Conservation (phyloP, 768 basidiomycete genomes). For the Rhodotorula paludigena region DNA sequence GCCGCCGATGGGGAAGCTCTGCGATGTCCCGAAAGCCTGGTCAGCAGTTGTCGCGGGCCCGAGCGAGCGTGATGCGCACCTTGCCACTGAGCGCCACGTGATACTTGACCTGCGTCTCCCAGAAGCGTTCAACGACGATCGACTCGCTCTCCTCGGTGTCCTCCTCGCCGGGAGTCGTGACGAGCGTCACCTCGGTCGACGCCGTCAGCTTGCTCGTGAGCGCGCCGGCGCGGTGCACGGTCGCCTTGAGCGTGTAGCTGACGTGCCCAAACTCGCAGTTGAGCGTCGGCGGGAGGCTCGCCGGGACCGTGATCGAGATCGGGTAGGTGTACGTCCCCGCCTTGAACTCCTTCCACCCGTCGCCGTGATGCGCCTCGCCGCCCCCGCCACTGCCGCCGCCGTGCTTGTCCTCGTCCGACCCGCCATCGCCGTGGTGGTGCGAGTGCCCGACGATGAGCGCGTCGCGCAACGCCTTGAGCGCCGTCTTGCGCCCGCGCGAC, state of each 20-base stretch:
- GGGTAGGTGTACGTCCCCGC: conserved; percentile 83
- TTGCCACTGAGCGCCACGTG: conserved; percentile 41
- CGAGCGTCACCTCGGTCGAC: conserved; percentile 65
- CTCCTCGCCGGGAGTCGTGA: conserved; percentile 72
- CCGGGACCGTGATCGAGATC: conserved; percentile 80
- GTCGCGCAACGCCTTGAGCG: conserved; percentile 30
- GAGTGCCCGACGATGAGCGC: conserved; percentile 29
- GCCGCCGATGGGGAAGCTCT: conserved; percentile 77
- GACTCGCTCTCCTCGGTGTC: conserved; percentile 74
- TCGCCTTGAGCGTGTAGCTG: conserved; percentile 71
- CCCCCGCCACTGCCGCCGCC: conserved; percentile 42
- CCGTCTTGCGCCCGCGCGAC: conserved; percentile 35
- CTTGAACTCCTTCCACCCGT: conserved; percentile 66
- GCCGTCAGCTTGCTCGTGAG: conserved; percentile 68
- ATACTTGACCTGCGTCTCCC: conserved; percentile 60
- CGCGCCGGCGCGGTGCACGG: conserved; percentile 74
- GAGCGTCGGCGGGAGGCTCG: conserved; percentile 70
- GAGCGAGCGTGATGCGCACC: no score
- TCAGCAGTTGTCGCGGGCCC: not conserved
- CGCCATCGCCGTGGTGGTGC: conserved; percentile 2
- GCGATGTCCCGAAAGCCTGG: conserved; percentile 55
- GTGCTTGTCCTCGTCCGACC: not conserved
- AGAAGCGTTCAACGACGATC: conserved; percentile 77
- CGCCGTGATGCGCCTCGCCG: conserved; percentile 45
- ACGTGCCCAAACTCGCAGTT: conserved; percentile 70